phyloP scores from a whole-genome alignment of 768 basidiomycete genomes.

The Mycena vulgaris region DNA sequence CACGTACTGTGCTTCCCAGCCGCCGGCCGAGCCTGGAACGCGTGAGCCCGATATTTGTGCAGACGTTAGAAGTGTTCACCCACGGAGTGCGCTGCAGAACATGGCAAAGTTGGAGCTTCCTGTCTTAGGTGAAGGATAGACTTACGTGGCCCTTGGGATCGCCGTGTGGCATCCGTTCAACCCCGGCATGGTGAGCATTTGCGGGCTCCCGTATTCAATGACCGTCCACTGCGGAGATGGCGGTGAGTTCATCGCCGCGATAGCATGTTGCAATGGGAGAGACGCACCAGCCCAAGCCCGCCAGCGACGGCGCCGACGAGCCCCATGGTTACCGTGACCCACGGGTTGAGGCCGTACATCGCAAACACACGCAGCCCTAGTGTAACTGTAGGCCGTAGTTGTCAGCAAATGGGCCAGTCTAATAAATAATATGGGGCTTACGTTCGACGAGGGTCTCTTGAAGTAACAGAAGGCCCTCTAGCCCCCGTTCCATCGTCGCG shows the following conservation, averaged over 20 bases:
- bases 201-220: conserved; percentile 23
- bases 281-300: conserved; percentile 26
- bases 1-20: conserved; percentile 33
- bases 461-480: conserved; percentile 21
- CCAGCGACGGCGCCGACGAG: background rate
- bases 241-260: background rate
- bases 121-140: background rate
- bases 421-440: background rate
- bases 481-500: conserved; percentile 20
- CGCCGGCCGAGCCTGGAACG: background rate
- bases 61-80: background rate
- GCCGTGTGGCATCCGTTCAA: conserved; percentile 34
- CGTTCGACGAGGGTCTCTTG: conserved; percentile 28
- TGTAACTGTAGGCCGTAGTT: conserved; percentile 23
- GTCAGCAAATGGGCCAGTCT: no score
- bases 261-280: background rate
- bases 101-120: background rate
- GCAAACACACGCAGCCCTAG: conserved; percentile 25
- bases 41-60: background rate
- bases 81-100: conserved; percentile 5
- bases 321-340: conserved; percentile 9
- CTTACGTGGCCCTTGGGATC: conserved; percentile 27
- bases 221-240: conserved; percentile 30
- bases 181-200: conserved; percentile 27
- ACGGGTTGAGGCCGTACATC: conserved; percentile 24